Evolutionary conservation across 495 filamentous ascomycete species (phyloP), one percentile per base, ranked within the genome.

Genomic region (Amniculicola lignicola): DNA sequence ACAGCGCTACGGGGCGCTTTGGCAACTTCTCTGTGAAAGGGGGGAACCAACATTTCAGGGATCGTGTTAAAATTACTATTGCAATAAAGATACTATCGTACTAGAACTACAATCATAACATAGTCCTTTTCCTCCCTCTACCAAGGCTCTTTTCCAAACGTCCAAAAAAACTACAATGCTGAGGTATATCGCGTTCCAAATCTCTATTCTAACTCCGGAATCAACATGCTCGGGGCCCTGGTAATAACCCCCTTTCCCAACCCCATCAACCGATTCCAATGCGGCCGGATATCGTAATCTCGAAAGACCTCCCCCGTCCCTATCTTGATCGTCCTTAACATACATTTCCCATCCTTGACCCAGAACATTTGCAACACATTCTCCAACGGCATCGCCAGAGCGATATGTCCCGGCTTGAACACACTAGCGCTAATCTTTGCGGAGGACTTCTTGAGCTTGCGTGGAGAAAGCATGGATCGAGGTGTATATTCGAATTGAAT

Each of bases 141-240:
- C n/a, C n/a, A n/a, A n/a, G n/a, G n/a, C n/a, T n/a, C n/a, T n/a
- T n/a, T n/a, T n/a, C n/a, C n/a, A n/a, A n/a, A n/a, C n/a, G n/a
- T n/a, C n/a, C n/a, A n/a, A n/a, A n/a, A n/a, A n/a, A n/a, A n/a
- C n/a, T n/a, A n/a, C n/a, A n/a, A n/a, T n/a, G n/a, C n/a, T n/a
- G n/a, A n/a, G n/a, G n/a, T n/a, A n/a, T n/a, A n/a, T n/a, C n/a
- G n/a, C n/a, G n/a, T n/a, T n/a, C n/a, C n/a, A n/a, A n/a, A n/a
- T n/a, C n/a, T n/a, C n/a, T n/a, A n/a, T n/a, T 51, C 58, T 33
- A 59, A 29, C 19, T 63, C 60, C 16, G 60, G 54, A 47, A 63
- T 63, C 22, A 42, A 35, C 33, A 63, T 16, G 2, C 23, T 45
- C 19, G 54, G 54, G 27, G 60, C 60, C 27, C 50, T 53, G 4